A percentile compares a stretch with the other conserved stretches of the same genome.
These are phyloP conservation scores for Ceratocystis papillata DNA, from an alignment of 2,329 filamentous ascomycete genomes.

Conservation along the genomic window DNA sequence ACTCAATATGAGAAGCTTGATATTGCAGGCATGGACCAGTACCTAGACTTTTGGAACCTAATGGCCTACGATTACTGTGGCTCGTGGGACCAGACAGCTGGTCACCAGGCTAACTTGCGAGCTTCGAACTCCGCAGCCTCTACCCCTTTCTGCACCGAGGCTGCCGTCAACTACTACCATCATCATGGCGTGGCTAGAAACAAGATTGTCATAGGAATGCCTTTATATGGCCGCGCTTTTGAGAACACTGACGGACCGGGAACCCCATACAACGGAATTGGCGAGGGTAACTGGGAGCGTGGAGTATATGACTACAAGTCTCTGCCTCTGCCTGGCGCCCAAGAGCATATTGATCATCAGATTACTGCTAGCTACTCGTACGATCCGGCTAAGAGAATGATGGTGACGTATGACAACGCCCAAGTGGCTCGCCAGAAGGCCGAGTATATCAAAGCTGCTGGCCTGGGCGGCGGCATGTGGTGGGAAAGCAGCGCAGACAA, in stretches of 20 bases:
- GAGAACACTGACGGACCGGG: slow-evolving; percentile 67
- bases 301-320: slow-evolving; percentile 85
- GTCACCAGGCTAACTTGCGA: slow-evolving; percentile 73
- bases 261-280: slow-evolving; percentile 56
- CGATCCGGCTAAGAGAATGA: slow-evolving; percentile 47
- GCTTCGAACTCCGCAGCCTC: slow-evolving; percentile 47
- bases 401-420: slow-evolving; percentile 72
- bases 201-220: slow-evolving; percentile 86
- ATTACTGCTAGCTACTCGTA: slow-evolving; percentile 69
- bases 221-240: slow-evolving; percentile 81
- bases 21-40: slow-evolving; percentile 51
- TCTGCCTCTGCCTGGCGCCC: slow-evolving; percentile 57
- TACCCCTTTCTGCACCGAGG: slow-evolving; percentile 68
- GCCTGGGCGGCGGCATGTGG: slow-evolving; percentile 90
- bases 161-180: slow-evolving; percentile 62
- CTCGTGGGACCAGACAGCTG: slow-evolving; percentile 60
- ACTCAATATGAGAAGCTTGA: slow-evolving; percentile 53
- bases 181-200: slow-evolving; percentile 49
- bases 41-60: slow-evolving; percentile 65
- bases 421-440: slow-evolving; percentile 59
- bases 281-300: slow-evolving; percentile 71
- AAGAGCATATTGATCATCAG: slow-evolving; percentile 52
- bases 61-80: slow-evolving; percentile 89
- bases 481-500: slow-evolving; percentile 83
- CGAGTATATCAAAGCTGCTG: slow-evolving; percentile 53